These are phyloP conservation scores for Arctium minus DNA, from an alignment of 129 eudicot genomes.

Conservation along the genomic window DNA sequence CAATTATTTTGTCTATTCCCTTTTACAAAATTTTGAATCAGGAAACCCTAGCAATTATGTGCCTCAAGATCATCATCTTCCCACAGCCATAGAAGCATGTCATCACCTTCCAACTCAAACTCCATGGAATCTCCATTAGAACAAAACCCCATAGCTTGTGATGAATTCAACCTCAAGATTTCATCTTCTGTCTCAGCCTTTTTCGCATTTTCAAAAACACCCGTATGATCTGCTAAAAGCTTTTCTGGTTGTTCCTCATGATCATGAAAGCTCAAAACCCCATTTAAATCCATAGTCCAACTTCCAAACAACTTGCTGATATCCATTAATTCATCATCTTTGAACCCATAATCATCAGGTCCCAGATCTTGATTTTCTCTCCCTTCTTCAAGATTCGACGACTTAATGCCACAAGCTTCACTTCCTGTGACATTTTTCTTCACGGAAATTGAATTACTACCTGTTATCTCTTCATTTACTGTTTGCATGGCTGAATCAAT, in stretches of 20 bases:
- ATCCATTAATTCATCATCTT: conserved; percentile 22
- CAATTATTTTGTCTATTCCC: not conserved
- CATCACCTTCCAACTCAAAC: not conserved
- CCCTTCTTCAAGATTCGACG: conserved; percentile 4
- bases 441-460: not conserved
- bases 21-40: not conserved
- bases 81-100: not conserved
- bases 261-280: conserved; percentile 5
- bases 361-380: conserved; percentile 12
- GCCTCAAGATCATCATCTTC: not conserved
- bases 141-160: not conserved
- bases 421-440: not conserved
- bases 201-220: not conserved
- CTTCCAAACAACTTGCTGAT: conserved; percentile 14
- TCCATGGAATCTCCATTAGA: not conserved
- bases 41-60: not conserved
- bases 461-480: conserved; percentile 2
- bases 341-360: not conserved
- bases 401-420: not conserved
- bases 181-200: not conserved
- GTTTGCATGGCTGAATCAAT: conserved; percentile 2
- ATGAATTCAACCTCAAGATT: not conserved
- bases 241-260: not conserved
- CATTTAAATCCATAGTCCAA: conserved; percentile 10
- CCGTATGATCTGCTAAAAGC: not conserved